Conservation (phyloP, 768 basidiomycete species). For the Tephrocybe rancida region DNA sequence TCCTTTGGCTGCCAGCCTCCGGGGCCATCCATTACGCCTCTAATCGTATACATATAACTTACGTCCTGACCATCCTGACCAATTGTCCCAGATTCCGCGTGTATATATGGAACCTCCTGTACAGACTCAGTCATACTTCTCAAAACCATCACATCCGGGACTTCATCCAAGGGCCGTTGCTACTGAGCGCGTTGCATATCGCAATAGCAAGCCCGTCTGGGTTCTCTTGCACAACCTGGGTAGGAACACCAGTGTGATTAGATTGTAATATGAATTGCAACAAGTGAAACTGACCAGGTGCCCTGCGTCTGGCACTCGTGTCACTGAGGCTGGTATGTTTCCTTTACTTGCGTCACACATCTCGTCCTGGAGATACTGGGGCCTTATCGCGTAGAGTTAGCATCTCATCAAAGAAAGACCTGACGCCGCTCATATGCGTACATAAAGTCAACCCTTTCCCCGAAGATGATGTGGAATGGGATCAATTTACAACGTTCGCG, state of each 20-base stretch:
- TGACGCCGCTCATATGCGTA: constrained; percentile 4
- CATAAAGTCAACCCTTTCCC: constrained; percentile 21
- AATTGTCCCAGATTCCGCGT: too few relatives aligned
- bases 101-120: too few relatives aligned
- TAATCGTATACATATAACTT: too few relatives aligned
- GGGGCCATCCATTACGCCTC: too few relatives aligned
- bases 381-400: constrained; percentile 13
- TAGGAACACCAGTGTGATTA: not conserved
- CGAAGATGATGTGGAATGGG: constrained; percentile 20
- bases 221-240: constrained; percentile 31
- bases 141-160: constrained; percentile 17
- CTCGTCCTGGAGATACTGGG: constrained; percentile 27
- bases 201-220: constrained; percentile 27
- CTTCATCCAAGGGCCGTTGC: not conserved
- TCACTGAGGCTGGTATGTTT: constrained; percentile 26
- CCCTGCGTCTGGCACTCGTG: constrained; percentile 23
- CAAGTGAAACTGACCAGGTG: constrained; percentile 25
- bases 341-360: constrained; percentile 22
- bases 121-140: too few relatives aligned
- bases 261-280: not conserved
- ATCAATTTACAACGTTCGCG: constrained; percentile 12
- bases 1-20: too few relatives aligned
- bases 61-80: too few relatives aligned
- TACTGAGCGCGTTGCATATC: constrained; percentile 23
- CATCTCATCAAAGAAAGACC: not conserved